Conservation (phyloP, 192 early-diverging fungal genomes). For the Backusella australiensis region DNA sequence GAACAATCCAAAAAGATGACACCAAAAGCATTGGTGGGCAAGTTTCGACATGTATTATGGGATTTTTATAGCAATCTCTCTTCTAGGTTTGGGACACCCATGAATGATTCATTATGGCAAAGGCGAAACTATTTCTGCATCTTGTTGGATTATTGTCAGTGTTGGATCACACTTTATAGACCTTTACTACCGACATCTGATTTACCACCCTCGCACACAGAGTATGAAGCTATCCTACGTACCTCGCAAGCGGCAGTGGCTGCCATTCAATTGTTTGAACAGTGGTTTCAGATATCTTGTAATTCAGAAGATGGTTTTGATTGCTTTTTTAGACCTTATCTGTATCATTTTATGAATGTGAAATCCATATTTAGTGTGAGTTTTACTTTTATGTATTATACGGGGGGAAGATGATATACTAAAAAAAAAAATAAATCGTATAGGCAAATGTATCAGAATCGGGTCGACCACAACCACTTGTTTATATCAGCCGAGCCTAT, state of each 20-base stretch:
- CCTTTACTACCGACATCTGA: not conserved
- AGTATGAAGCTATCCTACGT: not conserved
- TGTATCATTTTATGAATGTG: slow-evolving; percentile 27
- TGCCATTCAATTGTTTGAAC: not conserved
- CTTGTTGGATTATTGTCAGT: slow-evolving; percentile 20
- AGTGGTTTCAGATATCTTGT: slow-evolving; percentile 3
- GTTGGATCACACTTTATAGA: slow-evolving; percentile 20
- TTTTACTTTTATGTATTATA: not conserved
- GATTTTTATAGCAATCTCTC: not conserved
- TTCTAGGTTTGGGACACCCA: not conserved
- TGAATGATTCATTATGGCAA: not conserved
- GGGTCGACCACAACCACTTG: not conserved
- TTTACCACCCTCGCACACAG: not conserved
- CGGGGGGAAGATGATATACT: not conserved
- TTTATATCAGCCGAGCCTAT: not conserved
- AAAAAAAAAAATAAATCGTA: not conserved
- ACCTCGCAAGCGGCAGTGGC: slow-evolving; percentile 19
- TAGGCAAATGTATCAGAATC: slow-evolving; percentile 15
- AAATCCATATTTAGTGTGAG: slow-evolving; percentile 21
- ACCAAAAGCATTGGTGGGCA: not conserved
- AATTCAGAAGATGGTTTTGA: slow-evolving; percentile 11
- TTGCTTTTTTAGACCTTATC: slow-evolving; percentile 33
- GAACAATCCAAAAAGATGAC: slow-evolving; percentile 1
- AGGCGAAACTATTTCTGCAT: slow-evolving; percentile 17
- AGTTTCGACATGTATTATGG: not conserved